A percentile compares a stretch with the other conserved stretches of the same genome.
phyloP scores from a whole-genome alignment of 495 filamentous ascomycete genomes.

The Cairneyella variabilis region DNA sequence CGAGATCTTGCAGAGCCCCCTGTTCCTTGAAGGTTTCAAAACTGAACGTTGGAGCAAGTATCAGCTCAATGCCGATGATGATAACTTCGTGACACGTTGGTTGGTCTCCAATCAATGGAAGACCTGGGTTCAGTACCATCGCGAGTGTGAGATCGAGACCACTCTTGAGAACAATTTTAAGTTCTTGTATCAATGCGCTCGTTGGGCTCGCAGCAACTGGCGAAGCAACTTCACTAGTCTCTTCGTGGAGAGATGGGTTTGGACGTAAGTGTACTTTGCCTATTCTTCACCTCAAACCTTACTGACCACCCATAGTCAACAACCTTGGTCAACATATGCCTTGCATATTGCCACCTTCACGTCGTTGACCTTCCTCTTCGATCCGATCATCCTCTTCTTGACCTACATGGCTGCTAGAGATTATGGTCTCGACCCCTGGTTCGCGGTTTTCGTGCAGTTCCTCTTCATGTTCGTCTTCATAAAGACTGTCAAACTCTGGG shows the following conservation, averaged over 20 bases:
- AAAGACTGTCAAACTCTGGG: conserved; percentile 73
- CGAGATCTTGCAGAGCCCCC: conserved; percentile 70
- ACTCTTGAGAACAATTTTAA: conserved; percentile 69
- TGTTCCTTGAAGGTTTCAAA: conserved; percentile 68
- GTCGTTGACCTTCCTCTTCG: conserved; percentile 62
- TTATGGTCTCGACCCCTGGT: conserved; percentile 39
- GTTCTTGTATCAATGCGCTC: conserved; percentile 73
- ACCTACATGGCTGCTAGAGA: conserved; percentile 41
- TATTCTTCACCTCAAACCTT: background rate
- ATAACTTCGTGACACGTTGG: conserved; percentile 82
- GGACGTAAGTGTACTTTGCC: conserved; percentile 49
- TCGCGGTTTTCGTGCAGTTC: conserved; percentile 47
- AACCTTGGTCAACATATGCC: conserved; percentile 74
- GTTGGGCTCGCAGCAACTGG: conserved; percentile 82
- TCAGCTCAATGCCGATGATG: conserved; percentile 77
- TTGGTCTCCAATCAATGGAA: conserved; percentile 72
- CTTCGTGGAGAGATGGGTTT: conserved; percentile 63
- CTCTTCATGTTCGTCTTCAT: conserved; percentile 65
- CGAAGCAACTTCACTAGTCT: conserved; percentile 76
- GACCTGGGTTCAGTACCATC: conserved; percentile 73
- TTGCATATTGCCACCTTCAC: conserved; percentile 71
- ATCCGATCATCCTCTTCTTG: conserved; percentile 56
- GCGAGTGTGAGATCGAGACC: conserved; percentile 69
- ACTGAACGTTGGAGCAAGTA: conserved; percentile 70
- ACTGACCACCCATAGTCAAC: conserved; percentile 43